Percentiles rank a stretch among this genome's conserved stretches.
Conservation (phyloP, 306 rosid species). For the Cicer chorassanicum region DNA sequence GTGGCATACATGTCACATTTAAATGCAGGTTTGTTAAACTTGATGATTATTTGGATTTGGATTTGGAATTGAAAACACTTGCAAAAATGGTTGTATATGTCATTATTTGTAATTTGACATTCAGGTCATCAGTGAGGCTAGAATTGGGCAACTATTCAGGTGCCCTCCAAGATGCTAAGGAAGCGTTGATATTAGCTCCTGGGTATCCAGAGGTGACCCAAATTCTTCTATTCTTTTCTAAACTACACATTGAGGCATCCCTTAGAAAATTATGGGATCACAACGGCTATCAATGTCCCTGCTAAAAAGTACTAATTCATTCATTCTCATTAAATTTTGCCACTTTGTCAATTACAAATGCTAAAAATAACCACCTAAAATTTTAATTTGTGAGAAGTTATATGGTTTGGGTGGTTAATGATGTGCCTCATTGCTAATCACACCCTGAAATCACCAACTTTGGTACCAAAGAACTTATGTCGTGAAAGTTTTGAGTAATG, state of each 20-base stretch:
- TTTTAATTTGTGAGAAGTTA: no score
- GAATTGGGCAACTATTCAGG: conserved; percentile 67
- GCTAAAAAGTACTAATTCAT: background rate
- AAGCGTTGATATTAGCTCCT: conserved; percentile 72
- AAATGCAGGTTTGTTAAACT: conserved; percentile 67
- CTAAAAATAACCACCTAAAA: no score
- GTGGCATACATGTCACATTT: conserved; percentile 66
- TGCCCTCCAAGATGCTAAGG: conserved; percentile 75
- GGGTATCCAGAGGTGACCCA: conserved; percentile 67
- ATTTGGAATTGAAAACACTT: background rate
- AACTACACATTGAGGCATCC: no score
- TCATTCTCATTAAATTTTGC: no score
- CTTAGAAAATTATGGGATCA: no score
- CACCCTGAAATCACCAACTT: no score
- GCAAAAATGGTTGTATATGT: conserved; percentile 12
- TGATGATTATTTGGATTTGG: background rate
- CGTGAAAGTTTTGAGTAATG: no score
- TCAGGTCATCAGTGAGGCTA: conserved; percentile 76
- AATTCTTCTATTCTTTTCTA: conserved; percentile 4
- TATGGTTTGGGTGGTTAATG: no score
- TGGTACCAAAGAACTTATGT: no score
- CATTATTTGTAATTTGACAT: conserved; percentile 29
- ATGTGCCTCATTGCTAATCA: no score
- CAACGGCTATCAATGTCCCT: background rate
- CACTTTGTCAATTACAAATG: no score